Evolutionary conservation across 1,139 yeast genomes (phyloP).

Genomic region (Nakaseomyces glabratus): DNA sequence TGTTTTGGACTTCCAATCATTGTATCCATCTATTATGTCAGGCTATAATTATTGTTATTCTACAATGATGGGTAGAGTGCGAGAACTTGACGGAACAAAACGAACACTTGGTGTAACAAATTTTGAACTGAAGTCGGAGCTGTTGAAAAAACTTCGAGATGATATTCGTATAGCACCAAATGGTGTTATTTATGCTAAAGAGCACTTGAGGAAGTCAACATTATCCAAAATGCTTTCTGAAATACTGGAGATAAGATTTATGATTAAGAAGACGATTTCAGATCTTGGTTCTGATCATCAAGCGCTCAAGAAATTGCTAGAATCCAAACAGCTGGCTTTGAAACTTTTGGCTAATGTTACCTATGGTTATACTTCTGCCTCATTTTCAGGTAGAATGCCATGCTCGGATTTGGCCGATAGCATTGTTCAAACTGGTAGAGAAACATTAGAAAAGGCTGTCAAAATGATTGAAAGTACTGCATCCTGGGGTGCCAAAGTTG

Average conservation of each 20-base stretch:
- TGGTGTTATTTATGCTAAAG: constrained; percentile 69
- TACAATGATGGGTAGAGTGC: constrained; percentile 66
- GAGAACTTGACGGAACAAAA: constrained; percentile 42
- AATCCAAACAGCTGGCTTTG: constrained; percentile 76
- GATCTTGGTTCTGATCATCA: constrained; percentile 31
- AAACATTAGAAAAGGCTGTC: constrained; percentile 65
- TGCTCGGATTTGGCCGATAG: constrained; percentile 92
- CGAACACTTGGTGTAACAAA: constrained; percentile 47
- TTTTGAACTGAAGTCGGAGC: constrained; percentile 46
- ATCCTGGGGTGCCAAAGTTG: constrained; percentile 82
- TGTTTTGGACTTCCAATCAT: constrained; percentile 85
- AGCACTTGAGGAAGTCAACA: constrained; percentile 57
- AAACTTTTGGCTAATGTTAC: constrained; percentile 91
- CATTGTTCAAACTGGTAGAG: constrained; percentile 85
- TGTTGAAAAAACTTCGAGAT: constrained; percentile 45
- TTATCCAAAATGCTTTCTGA: constrained; percentile 80
- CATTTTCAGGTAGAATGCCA: constrained; percentile 96
- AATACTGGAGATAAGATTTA: constrained; percentile 66
- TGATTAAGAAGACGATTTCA: constrained; percentile 68
- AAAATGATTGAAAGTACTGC: constrained; percentile 50
- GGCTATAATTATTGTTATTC: constrained; percentile 92
- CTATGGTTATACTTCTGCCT: constrained; percentile 90
- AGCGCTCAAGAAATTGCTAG: constrained; percentile 46
- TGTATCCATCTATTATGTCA: constrained; percentile 85
- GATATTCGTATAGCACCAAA: constrained; percentile 72